These are phyloP conservation scores for Ensete ventricosum DNA, from an alignment of 176 grass and related monocot genomes.

Conservation along the genomic window DNA sequence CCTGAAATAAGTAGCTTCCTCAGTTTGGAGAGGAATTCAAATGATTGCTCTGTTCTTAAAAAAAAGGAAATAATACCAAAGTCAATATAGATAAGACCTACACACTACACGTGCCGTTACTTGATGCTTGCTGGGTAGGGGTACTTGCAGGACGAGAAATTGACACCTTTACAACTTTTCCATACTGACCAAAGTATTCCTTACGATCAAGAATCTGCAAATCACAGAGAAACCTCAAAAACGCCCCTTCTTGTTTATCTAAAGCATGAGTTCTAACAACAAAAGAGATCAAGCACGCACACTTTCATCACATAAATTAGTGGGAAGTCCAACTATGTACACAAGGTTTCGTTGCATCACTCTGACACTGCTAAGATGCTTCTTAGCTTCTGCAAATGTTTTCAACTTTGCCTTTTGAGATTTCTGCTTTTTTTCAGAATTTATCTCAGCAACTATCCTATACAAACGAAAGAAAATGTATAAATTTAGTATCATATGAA, in stretches of 20 bases:
- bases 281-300: constrained; percentile 32
- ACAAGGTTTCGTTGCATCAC: constrained; percentile 95
- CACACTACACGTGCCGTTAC: constrained; percentile 68
- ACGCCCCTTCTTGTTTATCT: constrained; percentile 4
- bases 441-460: constrained; percentile 63
- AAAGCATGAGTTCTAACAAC: background rate
- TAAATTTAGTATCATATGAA: background rate
- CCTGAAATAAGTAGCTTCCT: too few relatives aligned
- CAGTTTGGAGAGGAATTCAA: too few relatives aligned
- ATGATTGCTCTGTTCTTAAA: too few relatives aligned
- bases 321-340: constrained; percentile 89
- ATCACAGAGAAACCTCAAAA: constrained; percentile 4
- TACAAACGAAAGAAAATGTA: constrained; percentile 5
- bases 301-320: constrained; percentile 74
- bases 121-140: constrained; percentile 63
- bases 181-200: constrained; percentile 99
- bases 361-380: constrained; percentile 81
- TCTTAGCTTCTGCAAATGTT: constrained; percentile 60
- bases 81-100: constrained; percentile 31
- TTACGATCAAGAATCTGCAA: constrained; percentile 75
- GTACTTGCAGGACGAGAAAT: constrained; percentile 60
- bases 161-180: constrained; percentile 94
- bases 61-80: background rate
- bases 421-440: constrained; percentile 76
- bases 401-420: constrained; percentile 67